These are phyloP conservation scores for Aspergillus melleus DNA, from an alignment of 2,329 filamentous ascomycete species.

Conservation along the genomic window DNA sequence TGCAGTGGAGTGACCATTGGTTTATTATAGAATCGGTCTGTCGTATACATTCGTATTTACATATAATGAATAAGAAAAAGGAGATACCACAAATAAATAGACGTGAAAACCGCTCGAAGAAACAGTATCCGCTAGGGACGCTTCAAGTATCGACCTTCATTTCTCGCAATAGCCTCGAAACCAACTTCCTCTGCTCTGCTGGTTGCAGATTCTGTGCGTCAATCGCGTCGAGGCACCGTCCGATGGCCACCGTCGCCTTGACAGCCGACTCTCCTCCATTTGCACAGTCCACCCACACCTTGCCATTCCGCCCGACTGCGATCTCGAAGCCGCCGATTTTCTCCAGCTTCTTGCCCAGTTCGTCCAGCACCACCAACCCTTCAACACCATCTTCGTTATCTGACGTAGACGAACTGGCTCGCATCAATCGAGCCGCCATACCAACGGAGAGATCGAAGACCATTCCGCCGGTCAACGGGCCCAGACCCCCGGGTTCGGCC, in stretches of 20 bases:
- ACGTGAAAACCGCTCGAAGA: neutral
- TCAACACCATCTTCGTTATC: conserved; percentile 52
- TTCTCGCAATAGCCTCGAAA: conserved; percentile 44
- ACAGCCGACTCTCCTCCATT: conserved; percentile 56
- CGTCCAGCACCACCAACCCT: conserved; percentile 72
- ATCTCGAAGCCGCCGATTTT: conserved; percentile 73
- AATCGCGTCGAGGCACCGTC: conserved; percentile 73
- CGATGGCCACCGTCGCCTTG: conserved; percentile 73
- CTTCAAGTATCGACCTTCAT: conserved; percentile 37
- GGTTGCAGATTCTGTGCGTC: conserved; percentile 59
- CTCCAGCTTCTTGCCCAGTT: conserved; percentile 72
- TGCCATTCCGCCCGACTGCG: conserved; percentile 88
- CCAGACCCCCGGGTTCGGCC: conserved; percentile 80
- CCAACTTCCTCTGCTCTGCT: conserved; percentile 49
- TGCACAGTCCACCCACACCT: conserved; percentile 81
- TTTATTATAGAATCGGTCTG: neutral
- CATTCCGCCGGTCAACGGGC: conserved; percentile 82
- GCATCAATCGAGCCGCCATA: conserved; percentile 73
- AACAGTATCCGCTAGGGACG: neutral
- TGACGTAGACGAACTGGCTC: conserved; percentile 42
- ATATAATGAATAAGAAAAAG: neutral
- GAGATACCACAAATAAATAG: neutral
- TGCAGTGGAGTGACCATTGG: neutral
- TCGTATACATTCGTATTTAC: neutral
- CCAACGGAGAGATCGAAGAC: conserved; percentile 76